Conservation (phyloP, 495 filamentous ascomycete species). For the Aspergillus bridgeri region DNA sequence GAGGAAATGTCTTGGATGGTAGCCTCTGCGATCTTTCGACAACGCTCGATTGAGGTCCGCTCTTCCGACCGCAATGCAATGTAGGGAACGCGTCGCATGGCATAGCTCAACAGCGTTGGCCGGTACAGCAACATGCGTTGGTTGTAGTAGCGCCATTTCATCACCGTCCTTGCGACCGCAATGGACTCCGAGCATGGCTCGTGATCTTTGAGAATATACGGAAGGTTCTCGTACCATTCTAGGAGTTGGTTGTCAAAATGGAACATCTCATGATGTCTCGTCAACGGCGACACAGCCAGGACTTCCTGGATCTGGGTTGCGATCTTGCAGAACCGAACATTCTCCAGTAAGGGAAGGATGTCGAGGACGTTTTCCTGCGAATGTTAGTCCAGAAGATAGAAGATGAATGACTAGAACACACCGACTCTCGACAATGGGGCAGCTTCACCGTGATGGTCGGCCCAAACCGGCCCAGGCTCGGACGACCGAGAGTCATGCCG, state of each 20-base stretch:
- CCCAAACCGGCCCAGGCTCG: slow-evolving; percentile 71
- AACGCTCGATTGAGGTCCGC: slow-evolving; percentile 63
- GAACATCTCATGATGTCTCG: slow-evolving; percentile 60
- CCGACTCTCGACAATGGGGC: slow-evolving; percentile 58
- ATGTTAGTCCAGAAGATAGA: slow-evolving; percentile 32
- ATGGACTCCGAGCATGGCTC: slow-evolving; percentile 69
- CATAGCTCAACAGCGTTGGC: slow-evolving; percentile 67
- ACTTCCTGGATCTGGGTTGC: slow-evolving; percentile 73
- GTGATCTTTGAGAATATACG: slow-evolving; percentile 64
- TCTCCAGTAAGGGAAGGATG: slow-evolving; percentile 69
- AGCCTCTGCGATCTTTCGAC: slow-evolving; percentile 63
- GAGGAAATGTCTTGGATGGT: slow-evolving; percentile 68
- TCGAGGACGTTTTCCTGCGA: slow-evolving; percentile 46
- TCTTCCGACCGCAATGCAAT: slow-evolving; percentile 60
- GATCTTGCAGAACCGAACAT: slow-evolving; percentile 78
- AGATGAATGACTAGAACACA: slow-evolving; percentile 22
- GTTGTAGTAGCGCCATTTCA: slow-evolving; percentile 80
- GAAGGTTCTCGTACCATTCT: slow-evolving; percentile 67
- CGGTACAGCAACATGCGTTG: slow-evolving; percentile 77
- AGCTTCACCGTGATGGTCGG: slow-evolving; percentile 68
- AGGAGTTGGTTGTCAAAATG: slow-evolving; percentile 65
- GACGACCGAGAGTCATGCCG: slow-evolving; percentile 70
- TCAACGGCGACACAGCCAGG: slow-evolving; percentile 64
- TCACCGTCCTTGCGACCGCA: slow-evolving; percentile 65
- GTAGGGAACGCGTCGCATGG: slow-evolving; percentile 60